Conservation (phyloP, 768 basidiomycete species). For the Cystobasidium onofrii region DNA sequence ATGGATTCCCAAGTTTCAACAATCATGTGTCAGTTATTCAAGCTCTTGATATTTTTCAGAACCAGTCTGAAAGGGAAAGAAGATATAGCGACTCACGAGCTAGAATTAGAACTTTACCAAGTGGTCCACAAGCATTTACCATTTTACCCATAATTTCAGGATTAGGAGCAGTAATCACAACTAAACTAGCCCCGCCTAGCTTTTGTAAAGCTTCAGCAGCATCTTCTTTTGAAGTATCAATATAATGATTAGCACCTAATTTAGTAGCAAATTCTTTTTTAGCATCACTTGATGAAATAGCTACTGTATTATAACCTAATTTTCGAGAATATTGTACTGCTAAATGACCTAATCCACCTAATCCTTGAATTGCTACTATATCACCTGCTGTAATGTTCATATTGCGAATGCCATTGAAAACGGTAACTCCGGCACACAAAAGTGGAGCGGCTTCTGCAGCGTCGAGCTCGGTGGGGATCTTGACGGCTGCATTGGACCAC, state of each 20-base stretch:
- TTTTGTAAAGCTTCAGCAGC: constrained; percentile 45
- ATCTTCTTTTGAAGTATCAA: constrained; percentile 44
- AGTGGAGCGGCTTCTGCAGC: constrained; percentile 37
- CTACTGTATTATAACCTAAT: constrained; percentile 48
- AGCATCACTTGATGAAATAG: constrained; percentile 43
- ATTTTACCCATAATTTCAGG: constrained; percentile 30
- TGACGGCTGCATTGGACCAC: constrained; percentile 32
- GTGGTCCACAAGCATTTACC: constrained; percentile 33
- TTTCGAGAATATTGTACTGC: constrained; percentile 43
- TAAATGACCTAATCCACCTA: constrained; percentile 39
- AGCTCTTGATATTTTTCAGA: too few relatives aligned
- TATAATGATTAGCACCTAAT: constrained; percentile 48
- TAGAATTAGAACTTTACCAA: constrained; percentile 36
- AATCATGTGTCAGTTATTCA: too few relatives aligned
- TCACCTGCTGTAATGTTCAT: constrained; percentile 45
- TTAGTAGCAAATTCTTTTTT: constrained; percentile 46
- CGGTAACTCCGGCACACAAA: constrained; percentile 48
- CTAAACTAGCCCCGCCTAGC: constrained; percentile 48
- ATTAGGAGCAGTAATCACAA: constrained; percentile 38
- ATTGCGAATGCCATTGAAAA: constrained; percentile 45
- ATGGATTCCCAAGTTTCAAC: too few relatives aligned
- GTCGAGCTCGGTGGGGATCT: constrained; percentile 35
- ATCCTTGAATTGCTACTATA: constrained; percentile 48
- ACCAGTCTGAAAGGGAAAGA: not conserved
- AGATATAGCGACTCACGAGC: constrained; percentile 20